Evolutionary conservation across 2,329 filamentous ascomycete genomes (phyloP), one percentile per base, ranked within the genome.

Genomic region (Talaromyces pinophilus): DNA sequence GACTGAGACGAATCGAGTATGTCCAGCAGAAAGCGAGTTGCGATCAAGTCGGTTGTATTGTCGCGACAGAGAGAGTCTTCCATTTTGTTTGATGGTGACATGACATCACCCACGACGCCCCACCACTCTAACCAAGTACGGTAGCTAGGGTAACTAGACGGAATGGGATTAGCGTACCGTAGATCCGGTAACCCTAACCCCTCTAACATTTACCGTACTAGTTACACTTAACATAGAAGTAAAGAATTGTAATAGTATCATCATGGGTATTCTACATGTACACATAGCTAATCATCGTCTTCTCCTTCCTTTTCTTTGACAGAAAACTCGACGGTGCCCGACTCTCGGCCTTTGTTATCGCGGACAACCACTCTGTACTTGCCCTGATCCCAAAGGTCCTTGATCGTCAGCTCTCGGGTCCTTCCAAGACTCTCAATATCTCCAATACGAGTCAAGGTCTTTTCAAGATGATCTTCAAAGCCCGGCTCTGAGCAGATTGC

Each of bases 371-470:
- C 85, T 69, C 87, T 85, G 75, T 97, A 97, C 77, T 90, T 90
- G 1, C 93, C 93, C 13, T 91, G 88, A 38, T 93, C 82, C 74
- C 95, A 94, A 46, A 98, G 83, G 77, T 98, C 95, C 82, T 99
- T 99, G 70, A 96, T 91, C 1, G 96, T 96, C 62, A 99, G 78
- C 80, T 99, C 95, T 68, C 94, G 88, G n/a, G 95, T 99, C 69
- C 95, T 85, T 42, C 93, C 94, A 68, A 99, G 83, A 73, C 90
- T 93, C 82, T 99, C 95, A 75, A 99, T 99, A 70, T 90, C 93
- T n/a, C 85, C 81, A 71, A 99, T 99, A 25, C 95, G 86, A 67
- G 94, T 86, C 28, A 97, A 82, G 0, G 95, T 98, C 2, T 86
- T 88, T 68, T 96, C 88, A 17, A 99, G 81, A 76, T 93, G 90